A percentile compares a stretch with the other conserved stretches of the same genome.
phyloP scores from a whole-genome alignment of 1,284 basidiomycete genomes.

The Ustilago nuda region DNA sequence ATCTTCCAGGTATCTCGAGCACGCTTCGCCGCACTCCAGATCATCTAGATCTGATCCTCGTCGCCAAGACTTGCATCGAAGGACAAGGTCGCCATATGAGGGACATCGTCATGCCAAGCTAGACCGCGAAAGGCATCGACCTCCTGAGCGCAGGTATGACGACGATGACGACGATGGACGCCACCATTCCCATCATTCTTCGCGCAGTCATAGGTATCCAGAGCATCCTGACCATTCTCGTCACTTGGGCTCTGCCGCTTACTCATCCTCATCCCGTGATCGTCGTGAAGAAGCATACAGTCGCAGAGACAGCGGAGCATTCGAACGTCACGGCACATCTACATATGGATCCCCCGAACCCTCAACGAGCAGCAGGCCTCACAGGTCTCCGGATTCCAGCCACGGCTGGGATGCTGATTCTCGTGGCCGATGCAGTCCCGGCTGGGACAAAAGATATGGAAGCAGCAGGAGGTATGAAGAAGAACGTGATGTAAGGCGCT shows the following conservation, averaged over 20 bases:
- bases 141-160: not conserved
- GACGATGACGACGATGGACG: constrained; percentile 19
- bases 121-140: constrained; percentile 7
- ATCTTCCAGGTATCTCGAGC: constrained; percentile 25
- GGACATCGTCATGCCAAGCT: constrained; percentile 6
- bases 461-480: not conserved
- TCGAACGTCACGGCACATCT: constrained; percentile 1
- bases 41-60: constrained; percentile 12
- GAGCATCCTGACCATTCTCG: constrained; percentile 9
- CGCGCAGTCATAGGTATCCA: not conserved
- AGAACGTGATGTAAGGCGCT: constrained; percentile 2
- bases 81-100: constrained; percentile 11
- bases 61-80: not conserved
- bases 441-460: not conserved
- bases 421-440: not conserved
- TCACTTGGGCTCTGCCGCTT: not conserved
- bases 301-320: not conserved
- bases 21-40: constrained; percentile 10
- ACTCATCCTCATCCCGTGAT: constrained; percentile 10
- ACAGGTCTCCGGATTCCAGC: constrained; percentile 9
- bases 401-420: not conserved
- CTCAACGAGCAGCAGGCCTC: constrained; percentile 1
- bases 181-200: constrained; percentile 3
- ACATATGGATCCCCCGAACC: constrained; percentile 2
- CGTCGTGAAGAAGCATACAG: not conserved